Base-by-base conservation (phyloP, 352 stramenopile species). In the Lagenidium giganteum region DNA sequence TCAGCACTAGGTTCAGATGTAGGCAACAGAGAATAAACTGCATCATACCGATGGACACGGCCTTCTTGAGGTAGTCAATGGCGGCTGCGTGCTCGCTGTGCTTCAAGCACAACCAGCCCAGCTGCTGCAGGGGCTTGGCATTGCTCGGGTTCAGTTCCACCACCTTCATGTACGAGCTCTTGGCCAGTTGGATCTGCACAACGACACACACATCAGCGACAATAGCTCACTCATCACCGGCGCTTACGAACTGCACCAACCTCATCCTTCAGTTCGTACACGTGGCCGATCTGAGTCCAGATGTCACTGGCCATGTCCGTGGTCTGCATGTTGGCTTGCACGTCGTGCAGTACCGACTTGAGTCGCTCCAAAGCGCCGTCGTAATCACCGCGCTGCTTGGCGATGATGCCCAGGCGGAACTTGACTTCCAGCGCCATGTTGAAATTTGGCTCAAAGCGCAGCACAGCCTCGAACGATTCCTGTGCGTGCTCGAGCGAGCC, bases 371-470 rank as follows among this genome's bases (percentile, higher is more conserved):
- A 43, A 8, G 80, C 80, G 24, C 76, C 75, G 17, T 92, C 80
- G 39, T 89, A 86, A 42, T 89, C 76, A 35, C 76, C 76, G 14
- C 77, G 76, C 47, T 89, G 76, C 59, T 92, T 92, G 44, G 80
- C 80, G 49, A 92, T 92, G 27, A 92, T 90, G 31, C 80, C 80
- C 8, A 93, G 58, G 17, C 80, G 80, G 41, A 93, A 90, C 41
- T 88, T 88, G n/a, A 88, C 80, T 51, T 93, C 80, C 23, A 90
- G 63, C 9, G 77, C 80, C 80, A 90, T 93, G 51, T 88, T 89
- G 61, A 93, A 93, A 49, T 85, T 87, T 23, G 80, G 80, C 24
- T 93, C 80, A 42, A 93, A 90, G 31, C 74, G 76, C 32, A 93
- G 59, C 37, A 93, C 80, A 24, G 80, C 80, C 44, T 93, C 77